Percentiles rank a stretch among this genome's conserved stretches.
Conservation (phyloP, 176 grass and related monocot genomes). For the Dendrocalamus sinicus region DNA sequence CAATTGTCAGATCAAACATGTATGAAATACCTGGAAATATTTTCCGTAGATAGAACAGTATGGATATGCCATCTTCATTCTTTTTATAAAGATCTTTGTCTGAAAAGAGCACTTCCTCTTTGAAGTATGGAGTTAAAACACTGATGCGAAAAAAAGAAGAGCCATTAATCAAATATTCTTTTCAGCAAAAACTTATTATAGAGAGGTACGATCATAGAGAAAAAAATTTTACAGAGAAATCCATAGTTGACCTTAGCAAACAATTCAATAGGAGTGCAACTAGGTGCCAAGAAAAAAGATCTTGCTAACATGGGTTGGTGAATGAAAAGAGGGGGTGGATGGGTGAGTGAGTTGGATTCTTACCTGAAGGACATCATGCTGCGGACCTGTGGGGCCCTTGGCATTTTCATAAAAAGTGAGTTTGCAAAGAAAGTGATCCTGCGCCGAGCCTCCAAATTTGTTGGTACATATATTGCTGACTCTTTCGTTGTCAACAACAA, state of each 20-base stretch:
- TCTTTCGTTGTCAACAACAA: conserved; percentile 85
- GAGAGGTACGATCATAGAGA: not conserved
- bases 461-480: conserved; percentile 90
- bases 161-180: not conserved
- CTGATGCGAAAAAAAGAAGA: conserved; percentile 55
- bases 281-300: not conserved
- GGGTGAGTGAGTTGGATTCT: not conserved
- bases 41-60: conserved; percentile 81
- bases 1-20: not conserved
- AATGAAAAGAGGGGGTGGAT: not conserved
- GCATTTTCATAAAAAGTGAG: conserved; percentile 97
- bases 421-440: conserved; percentile 99
- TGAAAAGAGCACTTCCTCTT: conserved; percentile 86
- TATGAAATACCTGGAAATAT: conserved; percentile 81
- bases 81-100: conserved; percentile 57
- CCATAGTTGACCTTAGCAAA: not conserved
- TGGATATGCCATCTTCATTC: conserved; percentile 98
- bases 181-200: conserved; percentile 27
- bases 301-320: not conserved
- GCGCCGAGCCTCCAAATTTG: conserved; percentile 83
- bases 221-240: conserved; percentile 9
- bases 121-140: conserved; percentile 96
- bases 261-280: not conserved
- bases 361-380: conserved; percentile 96
- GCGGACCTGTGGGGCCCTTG: conserved; percentile 66